phyloP scores from a whole-genome alignment of 305 asterid genomes.

The Fraxinus angustifolia region DNA sequence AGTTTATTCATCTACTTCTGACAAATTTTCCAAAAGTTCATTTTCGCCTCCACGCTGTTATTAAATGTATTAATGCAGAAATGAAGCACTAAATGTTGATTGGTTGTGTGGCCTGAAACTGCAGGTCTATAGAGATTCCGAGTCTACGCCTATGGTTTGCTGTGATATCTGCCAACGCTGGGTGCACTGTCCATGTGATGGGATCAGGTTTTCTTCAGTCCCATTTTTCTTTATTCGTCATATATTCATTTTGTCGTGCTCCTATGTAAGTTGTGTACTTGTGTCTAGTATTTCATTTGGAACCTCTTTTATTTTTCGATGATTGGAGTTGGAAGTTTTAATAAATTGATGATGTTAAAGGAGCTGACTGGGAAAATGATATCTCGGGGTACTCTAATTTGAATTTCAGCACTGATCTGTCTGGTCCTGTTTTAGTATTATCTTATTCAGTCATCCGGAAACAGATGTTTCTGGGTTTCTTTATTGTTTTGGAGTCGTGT shows the following conservation, averaged over 20 bases:
- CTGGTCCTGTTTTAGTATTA: neutral
- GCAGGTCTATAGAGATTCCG: slow-evolving; percentile 99
- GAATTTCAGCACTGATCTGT: neutral
- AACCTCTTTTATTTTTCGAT: neutral
- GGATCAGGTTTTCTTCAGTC: slow-evolving; percentile 63
- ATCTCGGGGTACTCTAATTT: neutral
- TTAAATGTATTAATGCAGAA: neutral
- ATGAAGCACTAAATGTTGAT: slow-evolving; percentile 7
- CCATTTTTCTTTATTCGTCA: slow-evolving; percentile 12
- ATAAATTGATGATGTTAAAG: neutral
- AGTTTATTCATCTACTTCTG: neutral
- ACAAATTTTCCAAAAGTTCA: neutral
- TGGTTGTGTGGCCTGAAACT: slow-evolving; percentile 22
- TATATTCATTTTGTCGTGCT: neutral
- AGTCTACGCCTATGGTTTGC: slow-evolving; percentile 99
- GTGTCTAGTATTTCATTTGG: neutral
- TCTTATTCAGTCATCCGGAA: neutral
- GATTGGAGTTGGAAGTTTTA: slow-evolving; percentile 7
- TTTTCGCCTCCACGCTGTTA: neutral
- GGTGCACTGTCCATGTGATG: slow-evolving; percentile 99
- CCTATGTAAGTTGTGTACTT: neutral
- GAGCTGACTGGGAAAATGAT: neutral
- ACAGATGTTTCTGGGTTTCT: neutral
- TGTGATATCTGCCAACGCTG: slow-evolving; percentile 95
- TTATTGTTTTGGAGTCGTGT: neutral